These are phyloP conservation scores for Tulasnella sp. DNA, from an alignment of 768 basidiomycete genomes.

Conservation along the genomic window DNA sequence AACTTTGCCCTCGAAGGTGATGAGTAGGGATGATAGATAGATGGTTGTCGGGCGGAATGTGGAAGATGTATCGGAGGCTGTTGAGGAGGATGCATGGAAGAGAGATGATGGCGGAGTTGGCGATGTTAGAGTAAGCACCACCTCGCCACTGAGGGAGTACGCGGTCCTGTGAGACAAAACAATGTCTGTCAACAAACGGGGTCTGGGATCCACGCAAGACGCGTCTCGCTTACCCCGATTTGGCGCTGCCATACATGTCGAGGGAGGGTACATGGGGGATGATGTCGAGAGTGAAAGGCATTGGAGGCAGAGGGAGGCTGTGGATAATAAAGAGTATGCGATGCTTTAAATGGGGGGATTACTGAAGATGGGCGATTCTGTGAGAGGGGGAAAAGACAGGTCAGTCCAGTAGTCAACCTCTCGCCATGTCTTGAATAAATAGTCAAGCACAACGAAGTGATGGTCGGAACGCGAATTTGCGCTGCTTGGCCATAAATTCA, in stretches of 20 bases:
- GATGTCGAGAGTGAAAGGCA: constrained; percentile 59
- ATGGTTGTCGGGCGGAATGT: constrained; percentile 8
- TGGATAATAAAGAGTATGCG: constrained; percentile 8
- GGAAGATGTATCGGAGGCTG: neutral
- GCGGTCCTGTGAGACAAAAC: constrained; percentile 44
- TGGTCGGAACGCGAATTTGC: too few relatives aligned
- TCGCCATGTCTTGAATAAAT: too few relatives aligned
- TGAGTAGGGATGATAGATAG: constrained; percentile 53
- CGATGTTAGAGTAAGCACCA: constrained; percentile 52
- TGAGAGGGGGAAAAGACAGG: neutral
- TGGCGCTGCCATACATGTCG: constrained; percentile 60
- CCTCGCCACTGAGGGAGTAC: constrained; percentile 79
- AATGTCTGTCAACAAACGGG: neutral
- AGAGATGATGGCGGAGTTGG: constrained; percentile 28
- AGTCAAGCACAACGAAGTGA: too few relatives aligned
- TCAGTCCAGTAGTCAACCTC: constrained; percentile 5
- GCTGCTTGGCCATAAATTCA: too few relatives aligned
- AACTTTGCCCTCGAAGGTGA: constrained; percentile 80
- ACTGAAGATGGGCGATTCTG: neutral
- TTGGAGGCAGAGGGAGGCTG: constrained; percentile 27
- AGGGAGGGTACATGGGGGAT: constrained; percentile 44
- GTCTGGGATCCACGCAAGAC: neutral
- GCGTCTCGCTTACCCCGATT: constrained; percentile 41
- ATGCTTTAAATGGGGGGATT: constrained; percentile 18
- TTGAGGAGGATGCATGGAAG: constrained; percentile 18